Conservation (phyloP, 169 alveolate genomes). For the Perkinsus marinus region DNA sequence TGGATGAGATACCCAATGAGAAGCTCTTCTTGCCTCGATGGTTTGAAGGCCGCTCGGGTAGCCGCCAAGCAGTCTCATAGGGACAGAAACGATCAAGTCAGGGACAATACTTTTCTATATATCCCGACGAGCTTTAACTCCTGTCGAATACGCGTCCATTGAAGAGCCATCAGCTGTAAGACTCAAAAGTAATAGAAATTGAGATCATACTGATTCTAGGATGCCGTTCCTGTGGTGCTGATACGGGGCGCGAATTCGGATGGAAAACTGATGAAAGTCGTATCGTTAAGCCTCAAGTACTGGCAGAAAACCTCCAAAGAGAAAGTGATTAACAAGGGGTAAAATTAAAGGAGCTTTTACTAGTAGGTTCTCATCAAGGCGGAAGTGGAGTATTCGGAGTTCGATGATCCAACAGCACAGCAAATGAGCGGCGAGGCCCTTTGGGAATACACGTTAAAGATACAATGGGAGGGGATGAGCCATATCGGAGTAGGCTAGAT, state of each 20-base stretch:
- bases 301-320: conserved; percentile 1
- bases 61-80: background rate
- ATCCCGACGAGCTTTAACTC: background rate
- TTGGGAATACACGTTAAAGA: background rate
- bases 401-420: background rate
- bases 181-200: too few species aligned
- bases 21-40: background rate
- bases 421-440: background rate
- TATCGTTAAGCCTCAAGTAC: background rate
- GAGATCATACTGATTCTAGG: too few species aligned
- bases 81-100: background rate
- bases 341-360: background rate
- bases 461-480: conserved; percentile 15
- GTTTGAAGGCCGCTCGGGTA: background rate
- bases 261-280: background rate
- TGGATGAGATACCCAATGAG: conserved; percentile 2
- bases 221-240: background rate
- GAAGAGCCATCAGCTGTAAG: background rate
- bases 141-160: background rate
- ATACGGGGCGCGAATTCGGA: background rate
- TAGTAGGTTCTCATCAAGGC: background rate
- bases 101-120: background rate
- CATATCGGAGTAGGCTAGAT: conserved; percentile 23
- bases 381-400: background rate
- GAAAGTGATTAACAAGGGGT: background rate